Evolutionary conservation across 2,329 filamentous ascomycete genomes (phyloP).

Genomic region (Aureobasidium sp.): DNA sequence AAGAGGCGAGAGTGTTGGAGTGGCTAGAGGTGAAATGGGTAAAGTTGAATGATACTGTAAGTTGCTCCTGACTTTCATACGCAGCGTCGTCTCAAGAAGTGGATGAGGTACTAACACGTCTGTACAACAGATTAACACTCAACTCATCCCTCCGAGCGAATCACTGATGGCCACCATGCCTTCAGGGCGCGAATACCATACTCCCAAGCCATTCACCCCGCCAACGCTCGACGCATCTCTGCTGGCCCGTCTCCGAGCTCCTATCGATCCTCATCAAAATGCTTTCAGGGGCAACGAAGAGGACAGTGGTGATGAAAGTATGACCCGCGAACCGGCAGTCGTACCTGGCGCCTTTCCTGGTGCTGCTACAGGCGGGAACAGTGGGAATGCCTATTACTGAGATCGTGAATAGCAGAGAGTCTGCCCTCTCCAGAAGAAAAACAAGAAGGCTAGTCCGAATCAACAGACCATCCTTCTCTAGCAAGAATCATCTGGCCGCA

Average conservation of each 20-base stretch:
- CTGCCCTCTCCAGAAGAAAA: no score
- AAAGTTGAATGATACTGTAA: conserved; percentile 84
- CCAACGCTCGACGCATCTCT: conserved; percentile 57
- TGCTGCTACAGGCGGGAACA: conserved; percentile 19
- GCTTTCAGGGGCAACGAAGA: conserved; percentile 38
- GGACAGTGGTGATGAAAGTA: conserved; percentile 35
- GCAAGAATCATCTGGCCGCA: no score
- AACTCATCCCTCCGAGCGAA: conserved; percentile 62
- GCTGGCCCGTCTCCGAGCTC: conserved; percentile 51
- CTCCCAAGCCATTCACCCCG: conserved; percentile 57
- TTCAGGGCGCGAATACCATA: conserved; percentile 79
- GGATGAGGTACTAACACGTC: neutral
- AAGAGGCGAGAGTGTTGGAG: conserved; percentile 78
- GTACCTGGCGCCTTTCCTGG: conserved; percentile 44
- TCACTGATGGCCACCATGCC: conserved; percentile 72
- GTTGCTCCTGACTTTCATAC: conserved; percentile 21
- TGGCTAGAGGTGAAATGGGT: conserved; percentile 85
- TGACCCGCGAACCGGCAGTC: conserved; percentile 26
- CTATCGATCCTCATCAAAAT: conserved; percentile 42
- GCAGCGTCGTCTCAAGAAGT: rapidly evolving
- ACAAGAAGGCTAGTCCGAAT: no score
- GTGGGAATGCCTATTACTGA: neutral
- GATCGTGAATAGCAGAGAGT: no score
- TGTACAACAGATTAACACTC: conserved; percentile 62
- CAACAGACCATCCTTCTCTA: no score